A percentile compares a stretch with the other conserved stretches of the same genome.
phyloP scores from a whole-genome alignment of 768 basidiomycete genomes.

The Lactarius evosmus region DNA sequence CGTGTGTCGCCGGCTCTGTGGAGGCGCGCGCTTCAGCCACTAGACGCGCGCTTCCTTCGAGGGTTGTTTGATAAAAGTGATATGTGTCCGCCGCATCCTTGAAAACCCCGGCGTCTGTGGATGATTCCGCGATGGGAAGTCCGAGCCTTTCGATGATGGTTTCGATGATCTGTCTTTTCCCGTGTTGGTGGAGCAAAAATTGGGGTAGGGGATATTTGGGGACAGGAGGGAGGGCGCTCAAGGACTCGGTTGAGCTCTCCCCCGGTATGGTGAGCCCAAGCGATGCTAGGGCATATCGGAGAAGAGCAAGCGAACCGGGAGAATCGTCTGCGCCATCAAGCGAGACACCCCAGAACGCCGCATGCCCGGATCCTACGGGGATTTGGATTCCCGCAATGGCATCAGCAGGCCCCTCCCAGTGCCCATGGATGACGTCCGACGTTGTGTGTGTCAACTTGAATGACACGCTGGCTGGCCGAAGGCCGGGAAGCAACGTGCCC shows the following conservation, averaged over 20 bases:
- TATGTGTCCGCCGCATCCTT: slow-evolving; percentile 73
- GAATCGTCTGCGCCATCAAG: slow-evolving; percentile 2
- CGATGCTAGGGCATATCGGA: slow-evolving; percentile 15
- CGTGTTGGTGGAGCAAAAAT: slow-evolving; percentile 50
- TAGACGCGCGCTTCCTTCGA: slow-evolving; percentile 34
- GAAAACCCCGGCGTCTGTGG: slow-evolving; percentile 36
- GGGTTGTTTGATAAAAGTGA: slow-evolving; percentile 45
- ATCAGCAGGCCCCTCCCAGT: slow-evolving; percentile 15
- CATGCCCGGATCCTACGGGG: slow-evolving; percentile 18
- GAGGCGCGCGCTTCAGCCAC: slow-evolving; percentile 35
- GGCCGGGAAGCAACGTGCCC: slow-evolving; percentile 10
- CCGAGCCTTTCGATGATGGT: slow-evolving; percentile 39
- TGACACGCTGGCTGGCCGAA: slow-evolving; percentile 11
- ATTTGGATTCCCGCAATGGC: slow-evolving; percentile 21
- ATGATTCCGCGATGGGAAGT: slow-evolving; percentile 28
- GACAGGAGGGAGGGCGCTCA: slow-evolving; percentile 42
- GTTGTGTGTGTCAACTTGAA: slow-evolving; percentile 7
- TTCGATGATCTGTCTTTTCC: slow-evolving; percentile 41
- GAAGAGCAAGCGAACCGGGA: background rate
- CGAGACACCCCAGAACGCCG: slow-evolving; percentile 24
- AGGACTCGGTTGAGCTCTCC: background rate
- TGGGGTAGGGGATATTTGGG: slow-evolving; percentile 47
- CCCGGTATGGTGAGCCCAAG: slow-evolving; percentile 38
- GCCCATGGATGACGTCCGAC: slow-evolving; percentile 2
- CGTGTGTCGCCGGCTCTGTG: slow-evolving; percentile 34